Conservation (phyloP, 164 flowering plant species). For the Umbellularia californica region DNA sequence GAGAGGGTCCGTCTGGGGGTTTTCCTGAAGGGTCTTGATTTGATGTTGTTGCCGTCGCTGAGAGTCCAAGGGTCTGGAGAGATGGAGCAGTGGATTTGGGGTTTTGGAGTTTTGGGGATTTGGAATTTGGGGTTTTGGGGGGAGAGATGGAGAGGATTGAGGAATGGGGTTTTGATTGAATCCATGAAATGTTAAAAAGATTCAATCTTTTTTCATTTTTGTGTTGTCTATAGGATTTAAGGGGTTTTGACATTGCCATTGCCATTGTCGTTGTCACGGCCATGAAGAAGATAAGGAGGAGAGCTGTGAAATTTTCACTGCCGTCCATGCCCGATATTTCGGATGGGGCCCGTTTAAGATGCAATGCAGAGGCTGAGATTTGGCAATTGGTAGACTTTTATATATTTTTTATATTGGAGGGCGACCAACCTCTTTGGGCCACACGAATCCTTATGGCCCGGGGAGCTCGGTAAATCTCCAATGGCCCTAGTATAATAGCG, state of each 20-base stretch:
- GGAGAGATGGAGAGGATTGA: constrained; percentile 15
- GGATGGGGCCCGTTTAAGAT: too few species aligned
- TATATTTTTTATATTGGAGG: too few species aligned
- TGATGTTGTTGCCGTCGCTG: constrained; percentile 45
- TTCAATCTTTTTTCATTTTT: neutral
- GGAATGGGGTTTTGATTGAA: constrained; percentile 34
- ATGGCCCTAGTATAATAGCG: accelerated
- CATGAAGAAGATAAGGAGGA: too few species aligned
- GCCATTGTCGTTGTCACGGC: too few species aligned
- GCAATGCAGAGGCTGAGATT: too few species aligned
- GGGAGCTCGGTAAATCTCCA: too few species aligned
- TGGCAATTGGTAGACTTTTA: too few species aligned
- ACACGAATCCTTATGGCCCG: accelerated
- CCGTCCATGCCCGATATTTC: too few species aligned
- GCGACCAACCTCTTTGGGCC: too few species aligned
- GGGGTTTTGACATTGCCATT: too few species aligned
- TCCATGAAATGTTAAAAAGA: constrained; percentile 5
- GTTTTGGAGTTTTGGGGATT: constrained; percentile 11
- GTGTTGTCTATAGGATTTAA: neutral
- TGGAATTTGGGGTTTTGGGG: constrained; percentile 11
- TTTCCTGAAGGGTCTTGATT: constrained; percentile 50
- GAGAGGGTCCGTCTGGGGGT: constrained; percentile 65
- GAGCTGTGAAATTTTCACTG: too few species aligned
- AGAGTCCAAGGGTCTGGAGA: constrained; percentile 75
- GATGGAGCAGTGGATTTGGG: constrained; percentile 26